phyloP scores from a whole-genome alignment of 306 rosid genomes.

The Argentina anserina region DNA sequence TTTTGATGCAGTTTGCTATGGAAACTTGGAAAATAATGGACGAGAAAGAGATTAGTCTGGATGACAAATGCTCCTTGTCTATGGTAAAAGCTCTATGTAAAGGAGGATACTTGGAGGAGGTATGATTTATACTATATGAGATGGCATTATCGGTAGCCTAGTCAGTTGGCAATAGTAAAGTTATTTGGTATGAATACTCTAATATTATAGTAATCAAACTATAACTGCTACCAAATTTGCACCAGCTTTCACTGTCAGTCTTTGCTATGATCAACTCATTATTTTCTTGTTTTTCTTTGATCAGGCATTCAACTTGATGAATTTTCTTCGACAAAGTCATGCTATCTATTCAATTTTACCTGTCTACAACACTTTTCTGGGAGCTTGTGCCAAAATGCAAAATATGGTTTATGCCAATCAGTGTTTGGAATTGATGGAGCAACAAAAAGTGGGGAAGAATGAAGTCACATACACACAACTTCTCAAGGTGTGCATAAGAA shows the following conservation, averaged over 20 bases:
- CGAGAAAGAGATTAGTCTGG: constrained; percentile 43
- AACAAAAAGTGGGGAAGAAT: constrained; percentile 60
- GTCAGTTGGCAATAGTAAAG: background rate
- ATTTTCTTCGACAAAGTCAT: constrained; percentile 50
- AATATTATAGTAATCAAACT: background rate
- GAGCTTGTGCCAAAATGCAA: constrained; percentile 44
- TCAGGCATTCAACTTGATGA: constrained; percentile 69
- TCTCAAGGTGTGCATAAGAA: constrained; percentile 57
- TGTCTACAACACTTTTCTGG: constrained; percentile 52
- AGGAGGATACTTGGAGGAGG: constrained; percentile 75
- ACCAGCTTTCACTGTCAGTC: constrained; percentile 4
- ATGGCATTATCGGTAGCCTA: background rate
- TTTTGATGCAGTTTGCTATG: constrained; percentile 67
- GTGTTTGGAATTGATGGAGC: constrained; percentile 84
- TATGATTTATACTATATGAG: constrained; percentile 16
- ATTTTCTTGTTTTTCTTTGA: constrained; percentile 22
- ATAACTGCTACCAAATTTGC: background rate
- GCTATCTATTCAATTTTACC: constrained; percentile 37
- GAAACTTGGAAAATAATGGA: constrained; percentile 78
- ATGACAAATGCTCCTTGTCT: constrained; percentile 43
- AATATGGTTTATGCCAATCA: constrained; percentile 46
- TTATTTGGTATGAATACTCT: background rate
- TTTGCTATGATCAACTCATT: constrained; percentile 11
- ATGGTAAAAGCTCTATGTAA: constrained; percentile 63
- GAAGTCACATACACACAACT: constrained; percentile 66